Conservation (phyloP, 495 filamentous ascomycete genomes). For the Xylaria grammica region DNA sequence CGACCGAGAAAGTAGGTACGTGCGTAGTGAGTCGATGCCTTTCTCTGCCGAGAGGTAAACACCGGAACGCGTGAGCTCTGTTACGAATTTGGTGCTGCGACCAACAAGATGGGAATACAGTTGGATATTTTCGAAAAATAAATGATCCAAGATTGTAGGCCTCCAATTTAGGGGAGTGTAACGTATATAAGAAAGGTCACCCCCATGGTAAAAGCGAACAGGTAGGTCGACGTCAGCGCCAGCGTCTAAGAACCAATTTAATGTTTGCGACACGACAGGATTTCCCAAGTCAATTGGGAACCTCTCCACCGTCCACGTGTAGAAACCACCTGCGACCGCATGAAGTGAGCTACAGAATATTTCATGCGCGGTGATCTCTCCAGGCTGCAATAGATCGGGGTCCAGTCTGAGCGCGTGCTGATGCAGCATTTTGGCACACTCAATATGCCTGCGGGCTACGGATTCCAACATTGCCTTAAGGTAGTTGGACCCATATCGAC, state of each 20-base stretch:
- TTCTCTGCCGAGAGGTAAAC: background rate
- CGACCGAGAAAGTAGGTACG: background rate
- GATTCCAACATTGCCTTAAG: background rate
- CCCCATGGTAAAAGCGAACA: background rate
- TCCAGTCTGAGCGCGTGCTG: background rate
- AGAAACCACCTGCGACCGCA: background rate
- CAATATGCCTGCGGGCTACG: background rate
- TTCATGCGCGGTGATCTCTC: background rate
- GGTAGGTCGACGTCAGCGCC: background rate
- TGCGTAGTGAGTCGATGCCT: background rate
- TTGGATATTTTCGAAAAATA: background rate
- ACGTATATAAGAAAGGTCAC: too few relatives aligned
- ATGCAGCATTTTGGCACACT: background rate
- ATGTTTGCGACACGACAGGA: background rate
- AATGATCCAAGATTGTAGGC: background rate
- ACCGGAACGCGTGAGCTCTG: background rate
- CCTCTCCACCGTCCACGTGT: background rate
- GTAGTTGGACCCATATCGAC: background rate
- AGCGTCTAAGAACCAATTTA: background rate
- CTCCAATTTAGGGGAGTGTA: background rate
- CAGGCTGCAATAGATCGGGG: background rate
- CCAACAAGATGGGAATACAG: background rate
- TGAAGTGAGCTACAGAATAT: background rate
- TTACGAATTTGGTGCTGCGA: background rate
- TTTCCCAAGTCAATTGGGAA: background rate